A percentile compares a stretch with the other conserved stretches of the same genome.
phyloP scores from a whole-genome alignment of 1,139 yeast species.

The Pneumocystis sp. region DNA sequence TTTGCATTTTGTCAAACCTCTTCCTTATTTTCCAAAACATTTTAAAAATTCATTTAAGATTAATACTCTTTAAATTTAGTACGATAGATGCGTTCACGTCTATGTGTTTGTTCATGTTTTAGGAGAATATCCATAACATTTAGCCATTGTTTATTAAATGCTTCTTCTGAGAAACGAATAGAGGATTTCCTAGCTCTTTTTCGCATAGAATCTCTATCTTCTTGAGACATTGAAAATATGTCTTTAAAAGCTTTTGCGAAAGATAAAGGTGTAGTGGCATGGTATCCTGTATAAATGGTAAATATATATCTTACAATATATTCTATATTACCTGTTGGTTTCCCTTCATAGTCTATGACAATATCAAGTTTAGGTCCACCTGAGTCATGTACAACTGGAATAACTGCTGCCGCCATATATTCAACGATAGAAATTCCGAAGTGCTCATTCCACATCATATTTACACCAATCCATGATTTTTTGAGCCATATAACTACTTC shows the following conservation, averaged over 20 bases:
- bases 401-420: constrained; percentile 69
- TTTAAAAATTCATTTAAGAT: background rate
- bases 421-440: constrained; percentile 97
- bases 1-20: background rate
- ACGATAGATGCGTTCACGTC: background rate
- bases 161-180: background rate
- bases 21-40: background rate
- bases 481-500: constrained; percentile 42
- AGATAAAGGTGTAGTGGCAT: constrained; percentile 9
- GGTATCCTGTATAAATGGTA: constrained; percentile 22
- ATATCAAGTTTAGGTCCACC: constrained; percentile 91
- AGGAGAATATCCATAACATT: background rate
- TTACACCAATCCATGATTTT: constrained; percentile 61
- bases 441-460: constrained; percentile 99
- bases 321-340: constrained; percentile 13
- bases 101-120: background rate
- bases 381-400: constrained; percentile 84
- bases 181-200: background rate
- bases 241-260: constrained; percentile 7
- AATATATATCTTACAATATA: constrained; percentile 10
- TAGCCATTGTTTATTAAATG: background rate
- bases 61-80: background rate
- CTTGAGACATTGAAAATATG: constrained; percentile 5
- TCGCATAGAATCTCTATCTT: background rate
- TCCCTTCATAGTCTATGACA: constrained; percentile 41